Percentiles rank a stretch among this genome's conserved stretches.
These are phyloP conservation scores for Calonectria ilicicola DNA, from an alignment of 2,329 filamentous ascomycete species.

Conservation along the genomic window DNA sequence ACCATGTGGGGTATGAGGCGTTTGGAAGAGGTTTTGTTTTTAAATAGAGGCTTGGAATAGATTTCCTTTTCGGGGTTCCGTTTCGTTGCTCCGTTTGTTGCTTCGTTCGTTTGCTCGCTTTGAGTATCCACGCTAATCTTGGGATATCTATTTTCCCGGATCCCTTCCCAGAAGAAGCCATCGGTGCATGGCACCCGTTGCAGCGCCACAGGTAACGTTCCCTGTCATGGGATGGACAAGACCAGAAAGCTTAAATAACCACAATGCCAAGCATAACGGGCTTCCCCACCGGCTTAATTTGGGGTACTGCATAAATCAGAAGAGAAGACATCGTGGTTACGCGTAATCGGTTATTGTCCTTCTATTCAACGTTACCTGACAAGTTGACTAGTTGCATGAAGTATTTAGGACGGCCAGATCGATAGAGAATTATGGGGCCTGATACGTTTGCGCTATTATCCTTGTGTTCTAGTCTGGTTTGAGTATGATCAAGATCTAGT, in stretches of 20 bases:
- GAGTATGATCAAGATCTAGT: too few species aligned
- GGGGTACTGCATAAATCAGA: neutral
- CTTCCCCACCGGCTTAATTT: neutral
- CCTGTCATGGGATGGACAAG: neutral
- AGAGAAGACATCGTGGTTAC: neutral
- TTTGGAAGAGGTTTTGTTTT: neutral
- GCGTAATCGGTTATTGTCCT: too few species aligned
- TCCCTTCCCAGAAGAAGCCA: neutral
- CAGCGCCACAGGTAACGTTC: neutral
- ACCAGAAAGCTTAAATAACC: neutral
- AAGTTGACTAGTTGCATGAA: too few species aligned
- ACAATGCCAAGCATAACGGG: neutral
- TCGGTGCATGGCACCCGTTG: neutral
- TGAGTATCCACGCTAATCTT: neutral
- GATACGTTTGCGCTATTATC: too few species aligned
- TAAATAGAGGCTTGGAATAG: neutral
- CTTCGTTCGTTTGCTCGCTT: neutral
- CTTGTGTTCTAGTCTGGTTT: too few species aligned
- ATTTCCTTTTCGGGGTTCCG: neutral
- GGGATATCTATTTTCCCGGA: neutral
- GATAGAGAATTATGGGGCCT: too few species aligned
- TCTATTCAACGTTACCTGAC: too few species aligned
- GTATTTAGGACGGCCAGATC: too few species aligned
- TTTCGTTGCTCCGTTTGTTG: neutral
- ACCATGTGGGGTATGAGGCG: too few species aligned